Conservation (phyloP, 2,329 filamentous ascomycete species). For the Sarocladium kiliense region DNA sequence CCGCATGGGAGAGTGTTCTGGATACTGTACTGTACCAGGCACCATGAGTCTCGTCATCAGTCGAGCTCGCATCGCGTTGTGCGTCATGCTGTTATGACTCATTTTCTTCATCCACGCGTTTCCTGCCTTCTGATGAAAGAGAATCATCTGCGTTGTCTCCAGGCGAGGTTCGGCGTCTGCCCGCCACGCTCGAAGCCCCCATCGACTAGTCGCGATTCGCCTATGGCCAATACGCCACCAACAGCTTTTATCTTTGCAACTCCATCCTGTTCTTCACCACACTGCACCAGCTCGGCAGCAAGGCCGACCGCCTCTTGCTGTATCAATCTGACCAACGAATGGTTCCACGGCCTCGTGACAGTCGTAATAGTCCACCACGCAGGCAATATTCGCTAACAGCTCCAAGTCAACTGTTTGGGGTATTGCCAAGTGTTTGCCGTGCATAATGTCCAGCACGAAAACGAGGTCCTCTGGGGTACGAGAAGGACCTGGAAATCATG, state of each 20-base stretch:
- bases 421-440: not conserved
- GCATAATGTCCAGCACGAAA: not conserved
- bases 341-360: slow-evolving; percentile 15
- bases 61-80: too few relatives aligned
- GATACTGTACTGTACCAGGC: too few relatives aligned
- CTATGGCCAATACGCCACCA: slow-evolving; percentile 40
- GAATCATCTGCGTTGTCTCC: too few relatives aligned
- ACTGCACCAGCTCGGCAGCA: slow-evolving; percentile 30
- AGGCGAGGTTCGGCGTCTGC: too few relatives aligned
- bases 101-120: too few relatives aligned
- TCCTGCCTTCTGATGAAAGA: too few relatives aligned
- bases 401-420: not conserved
- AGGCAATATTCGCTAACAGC: slow-evolving; percentile 8
- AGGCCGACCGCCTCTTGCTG: slow-evolving; percentile 36
- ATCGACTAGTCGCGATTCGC: slow-evolving; percentile 37
- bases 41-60: too few relatives aligned
- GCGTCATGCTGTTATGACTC: too few relatives aligned
- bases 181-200: too few relatives aligned
- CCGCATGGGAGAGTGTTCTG: too few relatives aligned
- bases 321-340: slow-evolving; percentile 27
- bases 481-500: too few relatives aligned
- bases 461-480: too few relatives aligned
- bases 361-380: slow-evolving; percentile 10
- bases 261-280: slow-evolving; percentile 41
- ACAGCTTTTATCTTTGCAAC: slow-evolving; percentile 36